These are phyloP conservation scores for Polyporus arcularius DNA, from an alignment of 768 basidiomycete species.

Conservation along the genomic window DNA sequence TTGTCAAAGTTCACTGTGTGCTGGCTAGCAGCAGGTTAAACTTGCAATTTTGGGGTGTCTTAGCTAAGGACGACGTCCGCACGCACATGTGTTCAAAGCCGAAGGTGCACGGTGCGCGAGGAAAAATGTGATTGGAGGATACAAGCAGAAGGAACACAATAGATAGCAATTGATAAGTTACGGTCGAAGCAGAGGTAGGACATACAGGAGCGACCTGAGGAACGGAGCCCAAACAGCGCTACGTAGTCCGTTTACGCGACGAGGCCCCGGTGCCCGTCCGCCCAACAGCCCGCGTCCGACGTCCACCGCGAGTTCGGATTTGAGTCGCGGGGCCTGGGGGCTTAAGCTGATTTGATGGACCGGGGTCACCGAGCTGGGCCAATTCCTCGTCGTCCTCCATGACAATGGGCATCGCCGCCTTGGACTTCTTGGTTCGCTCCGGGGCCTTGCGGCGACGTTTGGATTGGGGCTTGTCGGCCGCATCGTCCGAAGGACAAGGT, in stretches of 20 bases:
- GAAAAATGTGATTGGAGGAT: too few relatives aligned
- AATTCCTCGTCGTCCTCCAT: not conserved
- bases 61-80: too few relatives aligned
- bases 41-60: too few relatives aligned
- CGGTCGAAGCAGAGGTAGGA: too few relatives aligned
- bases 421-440: not conserved
- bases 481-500: not conserved
- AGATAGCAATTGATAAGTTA: too few relatives aligned
- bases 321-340: not conserved
- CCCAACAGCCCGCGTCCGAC: not conserved
- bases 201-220: too few relatives aligned
- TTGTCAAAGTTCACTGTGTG: too few relatives aligned
- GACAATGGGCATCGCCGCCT: not conserved
- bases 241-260: not conserved
- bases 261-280: not conserved
- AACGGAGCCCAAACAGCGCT: not conserved
- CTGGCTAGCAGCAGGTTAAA: too few relatives aligned
- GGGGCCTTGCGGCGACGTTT: not conserved
- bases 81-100: too few relatives aligned
- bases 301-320: not conserved
- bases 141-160: too few relatives aligned
- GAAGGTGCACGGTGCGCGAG: too few relatives aligned
- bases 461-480: not conserved
- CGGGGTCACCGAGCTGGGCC: not conserved
- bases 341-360: too few relatives aligned